Base-by-base conservation (phyloP, 1,139 yeast species). In the Meyerozyma carpophila region DNA sequence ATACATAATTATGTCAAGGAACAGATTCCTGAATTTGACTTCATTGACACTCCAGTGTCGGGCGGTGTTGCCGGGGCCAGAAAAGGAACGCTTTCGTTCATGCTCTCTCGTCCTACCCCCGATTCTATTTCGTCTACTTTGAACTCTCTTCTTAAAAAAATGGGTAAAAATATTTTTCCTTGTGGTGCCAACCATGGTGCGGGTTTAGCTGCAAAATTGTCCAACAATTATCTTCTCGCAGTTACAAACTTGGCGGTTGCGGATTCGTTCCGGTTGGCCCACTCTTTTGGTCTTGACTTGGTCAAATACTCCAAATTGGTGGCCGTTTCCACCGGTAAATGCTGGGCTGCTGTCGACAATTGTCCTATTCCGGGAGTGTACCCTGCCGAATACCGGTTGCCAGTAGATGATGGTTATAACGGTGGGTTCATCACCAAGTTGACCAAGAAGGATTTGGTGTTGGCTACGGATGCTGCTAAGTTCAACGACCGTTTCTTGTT, bases 61-160 rank as follows among this genome's bases (percentile, higher is more conserved):
- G 84, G 84, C 3, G 84, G 84, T 18, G 80, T 75, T 2, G 74
- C 75, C 1, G 84, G 84, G 4, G 84, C 84, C 5, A 58, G 75
- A 44, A 76, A 77, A 44, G 84, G 68, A 1, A 72, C 82, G 0
- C 65, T 79, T 36, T 74, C 82, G 4, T 79, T 79, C 55, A 79
- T 79, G 84, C 71, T 79, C 29, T 79, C 82, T 3, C 55, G 73
- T 44, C 58, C 60, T 8, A 50, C 54, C 32, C 56, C 55, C 16
- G 63, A 58, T 10, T 55, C 59, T 20, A 57, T 70, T 16, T 46
- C 63, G 1, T 65, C 69, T 7, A 44, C 50, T 0, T 59, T 70
- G 46, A 50, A 48, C 9, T 48, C 45, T 8, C 58, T 74, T 29
- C 64, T 79, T 48, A 55, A 61, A 39, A 65, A 62, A 46, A 79